Evolutionary conservation across 2,329 filamentous ascomycete genomes (phyloP), one percentile per base, ranked within the genome.

Genomic region (Colletotrichum gloeosporioides): DNA sequence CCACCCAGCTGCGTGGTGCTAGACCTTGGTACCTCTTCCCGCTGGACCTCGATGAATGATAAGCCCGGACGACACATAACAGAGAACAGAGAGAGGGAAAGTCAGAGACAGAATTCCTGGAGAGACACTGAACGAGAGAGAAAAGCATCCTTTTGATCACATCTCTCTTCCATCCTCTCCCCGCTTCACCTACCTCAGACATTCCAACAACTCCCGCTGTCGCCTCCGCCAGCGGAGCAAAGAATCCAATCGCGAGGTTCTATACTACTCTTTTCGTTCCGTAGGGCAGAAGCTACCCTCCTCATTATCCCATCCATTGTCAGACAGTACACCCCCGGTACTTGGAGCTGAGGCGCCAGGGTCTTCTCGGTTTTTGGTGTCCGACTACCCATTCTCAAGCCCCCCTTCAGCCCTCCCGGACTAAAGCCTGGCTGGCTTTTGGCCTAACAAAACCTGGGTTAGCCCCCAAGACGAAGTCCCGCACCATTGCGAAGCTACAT

Each of bases 381-480:
- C 69, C 25, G 31, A 74, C 66, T 70, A 32, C 66, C 71, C 74
- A 69, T 75, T 70, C 44, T 66, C 71, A 76, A 79, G 78, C 79
- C 81, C 80, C 63, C 81, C 77, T 82, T 85, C 84, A 85, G 84
- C 84, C 84, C 83, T 85, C 80, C 82, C 79, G 77, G 83, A 82
- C 83, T 85, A 85, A 82, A 80, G 80, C 76, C 74, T 71, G 79
- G 79, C 81, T 77, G 79, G 79, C 79, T 77, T 71, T 22, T 73
- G 69, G 78, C 78, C 78, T 79, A 79, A 78, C 78, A 80, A 78
- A 82, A 82, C 81, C 82, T 79, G 83, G 81, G 79, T 78, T 76
- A 82, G 79, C 73, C 78, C 73, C 69, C 73, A 73, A 65, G 65
- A 67, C 68, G 71, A 76, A 75, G 74, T 76, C 65, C 74, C 74